phyloP scores from a whole-genome alignment of 148 eudicot genomes.

The Rhododendron vialii region DNA sequence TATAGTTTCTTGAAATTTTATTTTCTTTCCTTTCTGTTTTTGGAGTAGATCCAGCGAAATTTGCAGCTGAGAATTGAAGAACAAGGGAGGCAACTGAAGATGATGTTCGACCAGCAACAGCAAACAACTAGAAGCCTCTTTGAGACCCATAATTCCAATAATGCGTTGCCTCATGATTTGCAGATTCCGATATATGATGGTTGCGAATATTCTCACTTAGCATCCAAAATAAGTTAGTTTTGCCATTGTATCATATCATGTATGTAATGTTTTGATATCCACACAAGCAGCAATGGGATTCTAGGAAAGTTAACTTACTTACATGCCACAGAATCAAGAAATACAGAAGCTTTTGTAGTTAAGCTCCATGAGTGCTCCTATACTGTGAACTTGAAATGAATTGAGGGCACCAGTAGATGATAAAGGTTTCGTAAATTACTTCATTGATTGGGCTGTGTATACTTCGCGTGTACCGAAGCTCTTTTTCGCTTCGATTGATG shows the following conservation, averaged over 20 bases:
- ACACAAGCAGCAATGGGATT: not conserved
- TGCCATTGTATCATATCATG: not conserved
- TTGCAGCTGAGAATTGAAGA: slow-evolving; percentile 83
- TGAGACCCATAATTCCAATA: slow-evolving; percentile 25
- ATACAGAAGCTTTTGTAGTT: not conserved
- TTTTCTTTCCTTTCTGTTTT: not conserved
- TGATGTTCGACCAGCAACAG: slow-evolving; percentile 74
- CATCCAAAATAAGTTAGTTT: slow-evolving; percentile 25
- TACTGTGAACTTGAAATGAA: not conserved
- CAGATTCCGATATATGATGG: slow-evolving; percentile 31
- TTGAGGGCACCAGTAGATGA: not conserved
- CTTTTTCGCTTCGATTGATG: not conserved
- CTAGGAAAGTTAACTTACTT: not conserved
- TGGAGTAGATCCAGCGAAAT: slow-evolving; percentile 57
- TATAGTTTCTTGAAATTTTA: too few relatives aligned
- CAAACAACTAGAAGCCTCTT: slow-evolving; percentile 27
- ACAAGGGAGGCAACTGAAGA: slow-evolving; percentile 73
- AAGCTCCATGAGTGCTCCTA: not conserved
- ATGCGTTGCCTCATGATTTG: slow-evolving; percentile 21
- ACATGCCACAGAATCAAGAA: not conserved
- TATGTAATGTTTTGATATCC: not conserved
- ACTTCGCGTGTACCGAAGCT: not conserved
- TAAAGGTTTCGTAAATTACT: not conserved
- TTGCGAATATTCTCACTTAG: slow-evolving; percentile 21
- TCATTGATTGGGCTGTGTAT: not conserved